Base-by-base conservation (phyloP, 768 basidiomycete species). In the Phanerochaete sordida region DNA sequence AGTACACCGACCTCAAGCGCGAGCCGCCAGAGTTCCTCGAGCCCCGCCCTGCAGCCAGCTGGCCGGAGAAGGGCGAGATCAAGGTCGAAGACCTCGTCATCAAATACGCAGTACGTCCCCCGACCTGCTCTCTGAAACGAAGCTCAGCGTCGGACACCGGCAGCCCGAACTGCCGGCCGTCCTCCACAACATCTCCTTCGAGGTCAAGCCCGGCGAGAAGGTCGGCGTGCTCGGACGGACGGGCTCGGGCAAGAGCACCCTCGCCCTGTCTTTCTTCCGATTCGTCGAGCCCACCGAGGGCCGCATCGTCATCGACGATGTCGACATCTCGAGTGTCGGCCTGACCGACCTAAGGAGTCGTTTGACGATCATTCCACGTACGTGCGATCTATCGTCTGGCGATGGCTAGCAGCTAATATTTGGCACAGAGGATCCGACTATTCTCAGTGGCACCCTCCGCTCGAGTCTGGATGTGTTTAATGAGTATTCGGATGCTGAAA, bases 91-190 rank as follows among this genome's bases (percentile, higher is more conserved):
- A 88, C 57, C 80, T 95, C 53, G 83, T 86, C 48, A 88, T 94
- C 61, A 80, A 85, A 71, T 90, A 91, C 70, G 88, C 90, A 43
- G 90, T 91, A 65, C n/a, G n/a, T n/a, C n/a, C n/a, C n/a, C n/a
- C 56, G 88, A 76, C 23, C 15, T 11, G 11, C 19, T 19, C 24
- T n/a, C 15, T n/a, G n/a, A n/a, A n/a, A n/a, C n/a, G n/a, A n/a
- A n/a, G n/a, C n/a, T n/a, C n/a, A n/a, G n/a, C n/a, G n/a, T n/a
- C n/a, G n/a, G n/a, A n/a, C n/a, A n/a, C n/a, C n/a, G n/a, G n/a
- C 62, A 93, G 90, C 91, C 93, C 47, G 91, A 94, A 24, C 79
- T 96, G 15, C 94, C 94, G 1, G 78, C 91, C 66, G 93, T 96
- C 0, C 76, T 97, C 16, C 94, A 95, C 69, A 75, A 82, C 39